Conservation (phyloP, 176 grass and related monocot genomes). For the Dactylis glomerata region DNA sequence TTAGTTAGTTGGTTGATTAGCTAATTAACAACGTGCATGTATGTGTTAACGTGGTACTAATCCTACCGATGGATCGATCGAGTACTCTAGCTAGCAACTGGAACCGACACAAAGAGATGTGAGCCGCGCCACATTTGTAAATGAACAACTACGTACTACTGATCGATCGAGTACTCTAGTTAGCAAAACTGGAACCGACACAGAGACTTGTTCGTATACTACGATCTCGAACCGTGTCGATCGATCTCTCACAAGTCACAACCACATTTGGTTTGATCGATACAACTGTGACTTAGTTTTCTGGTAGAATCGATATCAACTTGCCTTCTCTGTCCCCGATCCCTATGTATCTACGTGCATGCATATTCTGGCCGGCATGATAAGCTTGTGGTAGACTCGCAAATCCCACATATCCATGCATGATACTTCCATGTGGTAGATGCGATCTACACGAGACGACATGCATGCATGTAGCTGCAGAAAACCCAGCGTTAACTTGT, state of each 20-base stretch:
- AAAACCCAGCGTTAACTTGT: too few species aligned
- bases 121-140: not conserved
- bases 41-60: not conserved
- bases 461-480: not conserved
- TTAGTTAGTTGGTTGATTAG: not conserved
- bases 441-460: not conserved
- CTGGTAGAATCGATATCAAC: not conserved
- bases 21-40: conserved; percentile 23
- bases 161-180: too few species aligned
- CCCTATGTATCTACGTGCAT: conserved; percentile 13
- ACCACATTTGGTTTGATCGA: too few species aligned
- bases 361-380: not conserved
- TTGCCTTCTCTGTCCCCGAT: not conserved
- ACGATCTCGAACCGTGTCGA: not conserved
- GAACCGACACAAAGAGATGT: too few species aligned
- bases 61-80: too few species aligned
- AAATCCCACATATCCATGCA: not conserved
- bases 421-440: conserved; percentile 3
- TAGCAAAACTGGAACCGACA: too few species aligned
- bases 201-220: too few species aligned
- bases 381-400: too few species aligned
- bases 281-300: too few species aligned
- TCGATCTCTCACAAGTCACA: not conserved
- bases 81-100: not conserved
- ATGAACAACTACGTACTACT: not conserved